A percentile compares a stretch with the other conserved stretches of the same genome.
Evolutionary conservation across 2,329 filamentous ascomycete genomes (phyloP).

Genomic region (Penicillium griseofulvum): DNA sequence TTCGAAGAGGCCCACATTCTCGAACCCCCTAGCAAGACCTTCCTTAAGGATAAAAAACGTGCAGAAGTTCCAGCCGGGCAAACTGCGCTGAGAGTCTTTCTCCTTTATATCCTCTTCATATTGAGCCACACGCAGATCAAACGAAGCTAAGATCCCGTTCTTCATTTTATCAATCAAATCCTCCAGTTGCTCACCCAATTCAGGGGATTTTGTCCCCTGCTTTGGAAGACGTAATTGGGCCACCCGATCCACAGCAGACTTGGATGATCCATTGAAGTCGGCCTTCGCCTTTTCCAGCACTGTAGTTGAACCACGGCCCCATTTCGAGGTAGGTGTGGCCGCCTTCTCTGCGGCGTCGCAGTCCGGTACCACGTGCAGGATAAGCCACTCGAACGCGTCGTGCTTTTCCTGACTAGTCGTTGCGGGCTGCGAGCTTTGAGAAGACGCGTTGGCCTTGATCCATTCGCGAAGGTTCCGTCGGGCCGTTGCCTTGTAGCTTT

Average conservation of each 20-base stretch:
- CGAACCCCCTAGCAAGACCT: slow-evolving; percentile 86
- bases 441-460: slow-evolving; percentile 73
- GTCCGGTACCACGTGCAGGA: slow-evolving; percentile 89
- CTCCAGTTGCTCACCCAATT: slow-evolving; percentile 76
- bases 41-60: slow-evolving; percentile 99
- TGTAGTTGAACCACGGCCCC: slow-evolving; percentile 75
- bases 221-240: slow-evolving; percentile 76
- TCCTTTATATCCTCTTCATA: slow-evolving; percentile 98
- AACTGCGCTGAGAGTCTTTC: slow-evolving; percentile 77
- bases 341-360: slow-evolving; percentile 64
- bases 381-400: slow-evolving; percentile 93
- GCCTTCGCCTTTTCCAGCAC: slow-evolving; percentile 84
- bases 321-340: slow-evolving; percentile 62
- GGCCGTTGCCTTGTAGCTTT: slow-evolving; percentile 80
- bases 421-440: slow-evolving; percentile 30
- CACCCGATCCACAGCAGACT: slow-evolving; percentile 71
- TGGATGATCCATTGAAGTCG: slow-evolving; percentile 81
- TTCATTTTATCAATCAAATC: slow-evolving; percentile 87
- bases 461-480: slow-evolving; percentile 82
- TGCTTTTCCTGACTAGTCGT: slow-evolving; percentile 79
- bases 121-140: slow-evolving; percentile 84
- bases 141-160: slow-evolving; percentile 79
- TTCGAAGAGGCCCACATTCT: slow-evolving; percentile 92
- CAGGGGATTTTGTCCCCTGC: slow-evolving; percentile 64
- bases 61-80: slow-evolving; percentile 98